Conservation (phyloP, 2,329 filamentous ascomycete genomes). For the Herpotrichia juniperi region DNA sequence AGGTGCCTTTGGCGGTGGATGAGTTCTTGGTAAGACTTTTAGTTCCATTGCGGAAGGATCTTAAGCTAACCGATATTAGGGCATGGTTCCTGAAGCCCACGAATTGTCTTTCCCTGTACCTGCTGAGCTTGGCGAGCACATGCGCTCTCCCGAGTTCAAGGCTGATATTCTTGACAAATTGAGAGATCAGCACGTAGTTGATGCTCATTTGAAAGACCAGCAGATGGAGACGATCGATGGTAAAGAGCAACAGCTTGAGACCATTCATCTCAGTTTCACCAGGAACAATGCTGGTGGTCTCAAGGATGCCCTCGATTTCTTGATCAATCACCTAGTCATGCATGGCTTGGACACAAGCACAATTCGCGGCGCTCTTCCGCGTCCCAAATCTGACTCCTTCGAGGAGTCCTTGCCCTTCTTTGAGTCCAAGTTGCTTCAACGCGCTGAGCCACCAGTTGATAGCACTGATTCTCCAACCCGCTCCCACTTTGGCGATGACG, state of each 20-base stretch:
- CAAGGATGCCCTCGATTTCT: conserved; percentile 93
- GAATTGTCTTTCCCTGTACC: conserved; percentile 84
- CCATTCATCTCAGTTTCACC: conserved; percentile 70
- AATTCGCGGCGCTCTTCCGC: conserved; percentile 91
- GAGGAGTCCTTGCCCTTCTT: conserved; percentile 97
- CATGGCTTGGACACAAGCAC: conserved; percentile 83
- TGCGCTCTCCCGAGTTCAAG: conserved; percentile 81
- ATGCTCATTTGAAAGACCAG: conserved; percentile 71
- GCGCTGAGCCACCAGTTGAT: conserved; percentile 76
- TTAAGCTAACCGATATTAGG: conserved; percentile 57
- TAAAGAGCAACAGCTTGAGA: conserved; percentile 53
- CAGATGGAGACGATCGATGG: conserved; percentile 48
- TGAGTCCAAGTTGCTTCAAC: conserved; percentile 93
- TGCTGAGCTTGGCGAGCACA: conserved; percentile 76
- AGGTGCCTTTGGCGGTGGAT: conserved; percentile 95
- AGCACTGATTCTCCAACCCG: conserved; percentile 89
- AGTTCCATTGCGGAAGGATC: background rate
- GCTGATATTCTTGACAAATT: conserved; percentile 82
- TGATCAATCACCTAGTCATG: conserved; percentile 83
- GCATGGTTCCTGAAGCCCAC: conserved; percentile 97
- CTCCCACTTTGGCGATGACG: conserved; percentile 81
- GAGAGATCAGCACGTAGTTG: conserved; percentile 89
- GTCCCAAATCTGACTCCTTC: conserved; percentile 98
- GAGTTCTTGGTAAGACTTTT: conserved; percentile 73
- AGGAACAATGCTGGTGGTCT: conserved; percentile 96